These are phyloP conservation scores for Agrocybe chaxingu DNA, from an alignment of 768 basidiomycete genomes.

Conservation along the genomic window DNA sequence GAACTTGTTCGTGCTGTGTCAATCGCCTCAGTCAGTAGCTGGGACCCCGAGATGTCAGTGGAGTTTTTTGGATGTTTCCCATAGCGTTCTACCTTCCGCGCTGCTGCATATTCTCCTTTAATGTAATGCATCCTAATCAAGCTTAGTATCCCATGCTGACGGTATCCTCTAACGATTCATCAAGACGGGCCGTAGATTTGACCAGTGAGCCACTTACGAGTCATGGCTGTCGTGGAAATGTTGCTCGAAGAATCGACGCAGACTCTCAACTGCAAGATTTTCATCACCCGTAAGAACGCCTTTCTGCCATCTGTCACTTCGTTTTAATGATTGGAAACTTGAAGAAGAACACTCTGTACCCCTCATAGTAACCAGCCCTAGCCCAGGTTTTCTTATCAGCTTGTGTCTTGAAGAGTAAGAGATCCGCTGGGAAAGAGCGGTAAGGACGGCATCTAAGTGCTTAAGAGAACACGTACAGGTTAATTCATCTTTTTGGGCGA, in stretches of 20 bases:
- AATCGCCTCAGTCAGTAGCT: slow-evolving; percentile 79
- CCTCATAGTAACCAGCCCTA: slow-evolving; percentile 54
- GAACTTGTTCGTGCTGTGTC: slow-evolving; percentile 69
- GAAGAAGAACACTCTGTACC: slow-evolving; percentile 35
- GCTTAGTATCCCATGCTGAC: slow-evolving; percentile 78
- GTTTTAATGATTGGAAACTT: not conserved
- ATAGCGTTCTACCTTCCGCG: slow-evolving; percentile 49
- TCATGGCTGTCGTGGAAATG: slow-evolving; percentile 78
- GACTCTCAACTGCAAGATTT: slow-evolving; percentile 62
- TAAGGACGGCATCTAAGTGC: not conserved
- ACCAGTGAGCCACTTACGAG: slow-evolving; percentile 50
- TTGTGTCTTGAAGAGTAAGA: slow-evolving; percentile 58
- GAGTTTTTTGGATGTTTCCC: not conserved
- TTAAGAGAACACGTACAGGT: slow-evolving; percentile 22
- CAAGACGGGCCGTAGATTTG: not conserved
- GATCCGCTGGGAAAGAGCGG: slow-evolving; percentile 30
- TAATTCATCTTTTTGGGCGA: slow-evolving; percentile 49
- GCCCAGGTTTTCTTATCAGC: slow-evolving; percentile 68
- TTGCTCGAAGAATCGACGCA: slow-evolving; percentile 82
- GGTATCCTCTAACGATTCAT: slow-evolving; percentile 51
- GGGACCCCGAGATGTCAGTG: slow-evolving; percentile 4
- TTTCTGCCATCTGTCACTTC: slow-evolving; percentile 57
- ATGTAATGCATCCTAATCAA: slow-evolving; percentile 77
- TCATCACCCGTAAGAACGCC: slow-evolving; percentile 66
- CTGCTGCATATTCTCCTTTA: slow-evolving; percentile 63